These are phyloP conservation scores for Salmacisia buchloeana DNA, from an alignment of 1,284 basidiomycete genomes.

Conservation along the genomic window DNA sequence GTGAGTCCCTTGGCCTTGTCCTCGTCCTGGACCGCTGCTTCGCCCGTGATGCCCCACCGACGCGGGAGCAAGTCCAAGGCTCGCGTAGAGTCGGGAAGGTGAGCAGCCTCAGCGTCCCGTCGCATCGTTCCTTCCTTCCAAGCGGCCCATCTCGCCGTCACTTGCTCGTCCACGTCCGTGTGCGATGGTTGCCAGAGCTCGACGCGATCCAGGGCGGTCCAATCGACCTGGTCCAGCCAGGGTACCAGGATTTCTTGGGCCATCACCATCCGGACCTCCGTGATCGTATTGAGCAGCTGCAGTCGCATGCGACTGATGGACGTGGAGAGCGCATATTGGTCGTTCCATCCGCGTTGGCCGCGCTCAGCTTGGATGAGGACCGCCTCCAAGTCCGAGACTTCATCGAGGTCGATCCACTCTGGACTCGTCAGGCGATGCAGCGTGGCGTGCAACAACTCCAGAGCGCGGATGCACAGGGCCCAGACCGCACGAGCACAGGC, in stretches of 20 bases:
- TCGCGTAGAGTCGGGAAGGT: no score
- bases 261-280: not conserved
- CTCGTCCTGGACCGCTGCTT: not conserved
- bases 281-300: not conserved
- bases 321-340: not conserved
- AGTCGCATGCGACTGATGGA: not conserved
- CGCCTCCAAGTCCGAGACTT: not conserved
- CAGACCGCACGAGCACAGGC: not conserved
- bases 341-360: not conserved
- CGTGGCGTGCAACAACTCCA: not conserved
- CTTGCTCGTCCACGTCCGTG: not conserved
- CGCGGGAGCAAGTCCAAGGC: no score
- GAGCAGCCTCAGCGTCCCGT: not conserved
- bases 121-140: not conserved
- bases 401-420: not conserved
- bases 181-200: not conserved
- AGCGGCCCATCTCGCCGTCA: not conserved
- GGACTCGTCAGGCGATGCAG: not conserved
- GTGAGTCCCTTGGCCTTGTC: not conserved
- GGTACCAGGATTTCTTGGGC: not conserved
- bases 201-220: not conserved
- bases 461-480: not conserved
- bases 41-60: not conserved
- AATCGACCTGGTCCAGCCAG: not conserved
- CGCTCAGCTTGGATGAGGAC: not conserved